Conservation (phyloP, 2,329 filamentous ascomycete species). For the Leptosphaerulina australis region DNA sequence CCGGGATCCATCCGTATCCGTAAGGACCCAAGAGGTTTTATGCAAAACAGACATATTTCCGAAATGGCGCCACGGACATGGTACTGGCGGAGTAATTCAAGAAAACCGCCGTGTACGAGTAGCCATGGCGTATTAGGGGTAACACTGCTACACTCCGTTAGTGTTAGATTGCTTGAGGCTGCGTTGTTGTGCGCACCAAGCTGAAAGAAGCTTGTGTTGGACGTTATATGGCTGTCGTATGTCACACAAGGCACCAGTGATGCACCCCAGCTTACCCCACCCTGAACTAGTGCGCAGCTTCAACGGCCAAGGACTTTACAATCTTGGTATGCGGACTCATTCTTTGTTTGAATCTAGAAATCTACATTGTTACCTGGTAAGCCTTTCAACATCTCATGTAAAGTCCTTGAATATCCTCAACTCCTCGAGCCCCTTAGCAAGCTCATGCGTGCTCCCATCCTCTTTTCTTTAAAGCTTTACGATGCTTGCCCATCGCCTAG, state of each 20-base stretch:
- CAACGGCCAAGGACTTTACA: conserved; percentile 1
- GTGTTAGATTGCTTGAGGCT: neutral
- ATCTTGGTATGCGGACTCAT: neutral
- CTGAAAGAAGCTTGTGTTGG: no score
- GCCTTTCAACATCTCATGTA: neutral
- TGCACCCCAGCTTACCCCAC: conserved; percentile 6
- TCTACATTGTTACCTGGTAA: neutral
- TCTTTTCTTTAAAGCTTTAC: neutral
- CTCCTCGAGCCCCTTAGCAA: conserved; percentile 36
- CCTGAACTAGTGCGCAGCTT: neutral
- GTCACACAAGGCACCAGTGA: neutral
- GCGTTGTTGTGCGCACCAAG: neutral
- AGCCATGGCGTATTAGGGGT: neutral
- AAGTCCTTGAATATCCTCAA: conserved; percentile 38
- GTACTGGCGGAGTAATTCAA: neutral
- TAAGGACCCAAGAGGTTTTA: neutral
- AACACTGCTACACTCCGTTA: neutral
- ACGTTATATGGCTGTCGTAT: neutral
- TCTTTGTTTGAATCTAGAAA: no score
- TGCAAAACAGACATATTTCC: conserved; percentile 4
- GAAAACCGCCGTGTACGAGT: neutral
- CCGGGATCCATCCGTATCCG: neutral
- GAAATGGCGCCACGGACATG: conserved; percentile 2
- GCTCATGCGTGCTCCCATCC: conserved; percentile 26
- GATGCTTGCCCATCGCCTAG: neutral